A percentile compares a stretch with the other conserved stretches of the same genome.
Conservation (phyloP, 2,329 filamentous ascomycete species). For the Cladophialophora yegresii region DNA sequence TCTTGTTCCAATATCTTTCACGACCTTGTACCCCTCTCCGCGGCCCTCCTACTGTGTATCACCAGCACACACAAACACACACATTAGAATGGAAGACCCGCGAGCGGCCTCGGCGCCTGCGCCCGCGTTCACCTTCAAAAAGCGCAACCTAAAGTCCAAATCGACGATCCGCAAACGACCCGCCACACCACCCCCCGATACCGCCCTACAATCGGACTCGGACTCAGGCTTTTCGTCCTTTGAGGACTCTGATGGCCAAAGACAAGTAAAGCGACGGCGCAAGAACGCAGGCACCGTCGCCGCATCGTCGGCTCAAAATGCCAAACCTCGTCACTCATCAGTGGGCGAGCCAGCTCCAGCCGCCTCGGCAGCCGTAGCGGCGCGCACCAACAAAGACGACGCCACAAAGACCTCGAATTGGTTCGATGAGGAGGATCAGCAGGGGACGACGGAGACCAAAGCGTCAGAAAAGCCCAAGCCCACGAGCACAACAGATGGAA, state of each 20-base stretch:
- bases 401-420: slow-evolving; percentile 88
- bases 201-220: slow-evolving; percentile 57
- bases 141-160: slow-evolving; percentile 74
- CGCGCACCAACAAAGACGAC: slow-evolving; percentile 71
- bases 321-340: slow-evolving; percentile 44
- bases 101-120: slow-evolving; percentile 29
- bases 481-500: slow-evolving; percentile 51
- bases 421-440: slow-evolving; percentile 71
- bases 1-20: not conserved
- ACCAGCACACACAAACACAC: not conserved
- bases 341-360: slow-evolving; percentile 57
- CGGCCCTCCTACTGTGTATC: not conserved
- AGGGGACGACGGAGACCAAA: not conserved
- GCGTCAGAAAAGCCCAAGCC: slow-evolving; percentile 44
- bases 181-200: slow-evolving; percentile 65
- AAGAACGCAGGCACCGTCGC: slow-evolving; percentile 65
- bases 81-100: slow-evolving; percentile 39
- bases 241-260: slow-evolving; percentile 72
- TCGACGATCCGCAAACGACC: slow-evolving; percentile 78
- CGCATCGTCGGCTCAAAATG: slow-evolving; percentile 57
- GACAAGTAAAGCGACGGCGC: slow-evolving; percentile 75
- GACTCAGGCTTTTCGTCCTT: slow-evolving; percentile 69
- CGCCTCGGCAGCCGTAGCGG: slow-evolving; percentile 64
- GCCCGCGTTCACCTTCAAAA: slow-evolving; percentile 68
- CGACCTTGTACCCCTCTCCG: not conserved